Conservation (phyloP, 805 yeast species). For the Saccharomyces eubayanus region DNA sequence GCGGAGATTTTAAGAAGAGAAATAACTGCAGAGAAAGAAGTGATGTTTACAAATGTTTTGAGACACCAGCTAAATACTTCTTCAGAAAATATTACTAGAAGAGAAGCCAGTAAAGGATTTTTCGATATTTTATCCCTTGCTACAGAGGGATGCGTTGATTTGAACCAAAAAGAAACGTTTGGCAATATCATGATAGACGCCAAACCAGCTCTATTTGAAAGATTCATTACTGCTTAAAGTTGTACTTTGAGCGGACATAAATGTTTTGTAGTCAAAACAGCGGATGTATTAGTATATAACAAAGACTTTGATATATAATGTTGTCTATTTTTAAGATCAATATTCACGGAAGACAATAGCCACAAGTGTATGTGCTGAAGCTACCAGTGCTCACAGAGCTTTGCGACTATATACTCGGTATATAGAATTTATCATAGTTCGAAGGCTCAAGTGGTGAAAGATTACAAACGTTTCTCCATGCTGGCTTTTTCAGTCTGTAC, state of each 20-base stretch:
- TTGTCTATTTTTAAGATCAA: background rate
- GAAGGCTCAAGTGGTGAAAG: background rate
- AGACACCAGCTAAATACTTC: slow-evolving; percentile 4
- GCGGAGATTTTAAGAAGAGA: slow-evolving; percentile 21
- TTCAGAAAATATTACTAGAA: slow-evolving; percentile 8
- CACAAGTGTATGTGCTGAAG: background rate
- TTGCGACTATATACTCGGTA: background rate
- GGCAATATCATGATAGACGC: slow-evolving; percentile 49
- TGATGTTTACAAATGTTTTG: slow-evolving; percentile 10
- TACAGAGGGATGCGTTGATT: slow-evolving; percentile 57
- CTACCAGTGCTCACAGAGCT: background rate
- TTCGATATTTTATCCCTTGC: slow-evolving; percentile 80
- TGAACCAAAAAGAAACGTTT: slow-evolving; percentile 54
- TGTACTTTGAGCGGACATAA: background rate
- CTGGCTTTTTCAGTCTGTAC: background rate
- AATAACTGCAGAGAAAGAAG: slow-evolving; percentile 8
- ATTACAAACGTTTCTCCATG: background rate
- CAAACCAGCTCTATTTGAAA: slow-evolving; percentile 34
- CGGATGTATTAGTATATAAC: background rate
- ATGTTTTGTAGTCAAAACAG: too few species aligned
- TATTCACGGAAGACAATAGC: background rate
- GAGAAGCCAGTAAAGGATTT: slow-evolving; percentile 39
- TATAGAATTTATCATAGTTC: background rate
- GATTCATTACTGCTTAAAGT: slow-evolving; percentile 17
- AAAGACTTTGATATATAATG: background rate